Conservation (phyloP, 2,329 filamentous ascomycete genomes). For the Fusarium sp. region DNA sequence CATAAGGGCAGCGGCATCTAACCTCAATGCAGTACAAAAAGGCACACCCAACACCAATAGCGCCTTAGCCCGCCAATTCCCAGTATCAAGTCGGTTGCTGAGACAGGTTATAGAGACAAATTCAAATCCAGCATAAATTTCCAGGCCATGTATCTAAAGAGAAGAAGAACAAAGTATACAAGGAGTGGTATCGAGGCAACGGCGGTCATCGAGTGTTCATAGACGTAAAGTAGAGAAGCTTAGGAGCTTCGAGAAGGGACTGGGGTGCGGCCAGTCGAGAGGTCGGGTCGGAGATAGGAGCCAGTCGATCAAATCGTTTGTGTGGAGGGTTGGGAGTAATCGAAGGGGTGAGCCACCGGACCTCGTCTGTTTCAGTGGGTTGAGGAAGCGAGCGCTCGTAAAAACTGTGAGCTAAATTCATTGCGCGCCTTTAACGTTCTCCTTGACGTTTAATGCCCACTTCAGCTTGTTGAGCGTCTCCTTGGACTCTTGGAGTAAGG, state of each 20-base stretch:
- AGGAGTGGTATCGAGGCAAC: constrained; percentile 48
- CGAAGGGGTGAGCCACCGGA: neutral
- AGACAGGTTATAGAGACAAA: constrained; percentile 36
- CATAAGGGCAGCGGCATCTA: constrained; percentile 22
- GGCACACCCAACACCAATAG: constrained; percentile 46
- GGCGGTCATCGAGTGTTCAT: constrained; percentile 41
- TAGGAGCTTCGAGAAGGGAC: constrained; percentile 21
- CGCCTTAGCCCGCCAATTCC: constrained; percentile 38
- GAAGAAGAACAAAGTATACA: constrained; percentile 37
- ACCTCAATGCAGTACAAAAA: constrained; percentile 30
- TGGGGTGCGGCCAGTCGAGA: constrained; percentile 20
- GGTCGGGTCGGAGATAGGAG: neutral
- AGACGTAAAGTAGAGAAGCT: constrained; percentile 32
- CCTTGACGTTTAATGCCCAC: constrained; percentile 80
- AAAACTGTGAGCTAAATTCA: constrained; percentile 51
- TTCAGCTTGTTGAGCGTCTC: constrained; percentile 77
- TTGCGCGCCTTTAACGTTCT: constrained; percentile 70
- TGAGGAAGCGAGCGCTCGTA: neutral
- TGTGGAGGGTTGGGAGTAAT: neutral
- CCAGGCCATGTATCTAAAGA: constrained; percentile 45
- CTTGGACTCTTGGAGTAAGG: constrained; percentile 70
- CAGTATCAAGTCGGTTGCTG: constrained; percentile 26
- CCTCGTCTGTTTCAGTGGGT: neutral
- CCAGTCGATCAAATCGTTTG: constrained; percentile 2
- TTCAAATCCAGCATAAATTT: constrained; percentile 46